Evolutionary conservation across 306 rosid genomes (phyloP), one percentile per base, ranked within the genome.

Genomic region (Cicer chorassanicum): DNA sequence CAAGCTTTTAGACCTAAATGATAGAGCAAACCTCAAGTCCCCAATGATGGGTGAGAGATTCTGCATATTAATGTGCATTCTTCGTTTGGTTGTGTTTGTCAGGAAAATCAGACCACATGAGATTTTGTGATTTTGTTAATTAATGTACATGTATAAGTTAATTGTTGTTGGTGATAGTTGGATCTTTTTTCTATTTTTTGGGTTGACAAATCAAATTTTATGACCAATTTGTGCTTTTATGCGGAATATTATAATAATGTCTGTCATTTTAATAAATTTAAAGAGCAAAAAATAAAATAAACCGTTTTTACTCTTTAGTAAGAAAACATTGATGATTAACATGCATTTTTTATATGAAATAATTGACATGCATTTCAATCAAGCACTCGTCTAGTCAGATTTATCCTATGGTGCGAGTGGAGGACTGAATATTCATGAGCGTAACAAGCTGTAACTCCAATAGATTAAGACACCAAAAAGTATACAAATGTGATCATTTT

Each of bases 91-190:
- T 67, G 60, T 65, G 68, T 70, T 74, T 80, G 40, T 72, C 74
- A 63, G 82, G 60, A 63, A 80, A 57, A 50, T 63, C 72, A 51
- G 77, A 61, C 53, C 45, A 74, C 38, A 44, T 59, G 77, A 80
- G 84, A 70, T 90, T 65, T 79, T 86, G 83, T 21, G 50, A 70
- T 63, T 83, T 83, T 67, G 81, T 71, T 76, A 38, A 63, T 39
- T 8, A 12, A 29, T 74, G 59, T 76, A 72, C 80, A 78, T 78
- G 83, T 74, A 79, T 42, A 73, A 84, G 78, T 68, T 76, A 57
- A 67, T 72, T 80, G 70, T 63, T 51, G 50, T 38, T 72, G 65
- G 81, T 56, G 46, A 48, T 73, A 73, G 81, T 73, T 72, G 71
- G 65, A 42, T 41, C 6, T 36, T 46, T 51, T 16, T 48, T 55